These are phyloP conservation scores for Strobilomyces dryophilus DNA, from an alignment of 768 basidiomycete genomes.

Conservation along the genomic window DNA sequence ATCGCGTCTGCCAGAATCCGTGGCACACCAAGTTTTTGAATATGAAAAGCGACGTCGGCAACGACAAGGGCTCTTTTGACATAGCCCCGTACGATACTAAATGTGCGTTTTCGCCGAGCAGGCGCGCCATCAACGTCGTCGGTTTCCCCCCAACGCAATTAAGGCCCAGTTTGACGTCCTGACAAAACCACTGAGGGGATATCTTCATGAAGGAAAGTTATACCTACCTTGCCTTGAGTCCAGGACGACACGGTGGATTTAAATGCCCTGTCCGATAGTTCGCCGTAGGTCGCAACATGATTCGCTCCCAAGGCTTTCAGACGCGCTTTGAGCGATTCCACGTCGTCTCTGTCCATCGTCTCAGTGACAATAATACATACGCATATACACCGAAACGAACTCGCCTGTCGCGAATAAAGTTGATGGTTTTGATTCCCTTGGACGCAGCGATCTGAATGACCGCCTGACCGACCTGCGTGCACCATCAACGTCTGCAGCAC, in stretches of 20 bases:
- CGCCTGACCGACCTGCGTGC: slow-evolving; percentile 67
- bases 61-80: slow-evolving; percentile 74
- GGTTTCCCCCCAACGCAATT: slow-evolving; percentile 65
- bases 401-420: slow-evolving; percentile 73
- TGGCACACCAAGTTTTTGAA: slow-evolving; percentile 77
- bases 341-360: slow-evolving; percentile 41
- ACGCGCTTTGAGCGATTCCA: slow-evolving; percentile 45
- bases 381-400: background rate
- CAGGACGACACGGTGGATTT: slow-evolving; percentile 54
- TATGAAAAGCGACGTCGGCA: slow-evolving; percentile 78
- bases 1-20: slow-evolving; percentile 77
- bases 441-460: slow-evolving; percentile 83
- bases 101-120: slow-evolving; percentile 64
- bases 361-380: background rate
- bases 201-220: slow-evolving; percentile 9
- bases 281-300: slow-evolving; percentile 75
- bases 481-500: background rate
- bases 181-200: slow-evolving; percentile 5
- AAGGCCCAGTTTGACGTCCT: slow-evolving; percentile 45
- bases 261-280: slow-evolving; percentile 55
- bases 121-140: slow-evolving; percentile 63
- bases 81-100: slow-evolving; percentile 89
- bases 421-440: slow-evolving; percentile 70
- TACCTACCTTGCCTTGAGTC: slow-evolving; percentile 56
- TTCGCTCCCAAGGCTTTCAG: slow-evolving; percentile 66